phyloP scores from a whole-genome alignment of 192 early-diverging fungal genomes.

The Gigaspora rosea region DNA sequence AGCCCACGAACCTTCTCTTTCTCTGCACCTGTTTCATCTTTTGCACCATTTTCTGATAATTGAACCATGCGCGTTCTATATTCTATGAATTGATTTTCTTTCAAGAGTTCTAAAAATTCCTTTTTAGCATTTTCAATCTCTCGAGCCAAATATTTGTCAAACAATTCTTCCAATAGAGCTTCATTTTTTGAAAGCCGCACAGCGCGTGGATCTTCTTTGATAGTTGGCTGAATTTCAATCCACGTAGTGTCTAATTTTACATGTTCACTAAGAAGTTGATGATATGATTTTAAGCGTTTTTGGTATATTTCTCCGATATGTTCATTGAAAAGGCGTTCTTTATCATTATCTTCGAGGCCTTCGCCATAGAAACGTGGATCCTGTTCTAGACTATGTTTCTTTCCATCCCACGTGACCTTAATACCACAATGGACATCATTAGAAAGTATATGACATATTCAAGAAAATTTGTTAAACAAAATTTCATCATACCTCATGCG shows the following conservation, averaged over 20 bases:
- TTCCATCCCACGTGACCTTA: slow-evolving; percentile 38
- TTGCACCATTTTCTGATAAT: slow-evolving; percentile 47
- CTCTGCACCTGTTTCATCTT: slow-evolving; percentile 39
- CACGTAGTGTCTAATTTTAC: slow-evolving; percentile 50
- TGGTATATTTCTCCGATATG: slow-evolving; percentile 43
- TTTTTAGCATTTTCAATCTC: slow-evolving; percentile 39
- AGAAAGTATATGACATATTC: neutral
- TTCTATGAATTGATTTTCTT: slow-evolving; percentile 56
- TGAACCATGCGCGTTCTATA: slow-evolving; percentile 55
- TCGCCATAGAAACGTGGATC: slow-evolving; percentile 47
- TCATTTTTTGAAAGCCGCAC: slow-evolving; percentile 37
- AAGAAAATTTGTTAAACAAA: neutral
- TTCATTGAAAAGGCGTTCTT: slow-evolving; percentile 42
- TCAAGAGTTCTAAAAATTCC: slow-evolving; percentile 44
- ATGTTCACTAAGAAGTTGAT: slow-evolving; percentile 42
- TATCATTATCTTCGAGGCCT: slow-evolving; percentile 39
- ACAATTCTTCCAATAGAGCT: slow-evolving; percentile 36
- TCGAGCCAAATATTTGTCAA: slow-evolving; percentile 38
- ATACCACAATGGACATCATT: neutral
- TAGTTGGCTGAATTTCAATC: slow-evolving; percentile 35
- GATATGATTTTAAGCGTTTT: slow-evolving; percentile 46
- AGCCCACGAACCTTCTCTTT: slow-evolving; percentile 24
- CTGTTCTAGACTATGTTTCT: slow-evolving; percentile 40
- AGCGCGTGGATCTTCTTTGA: slow-evolving; percentile 45
- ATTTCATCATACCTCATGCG: slow-evolving; percentile 44